phyloP scores from a whole-genome alignment of 2,329 filamentous ascomycete genomes.

The Coleophoma eucalyptorum region DNA sequence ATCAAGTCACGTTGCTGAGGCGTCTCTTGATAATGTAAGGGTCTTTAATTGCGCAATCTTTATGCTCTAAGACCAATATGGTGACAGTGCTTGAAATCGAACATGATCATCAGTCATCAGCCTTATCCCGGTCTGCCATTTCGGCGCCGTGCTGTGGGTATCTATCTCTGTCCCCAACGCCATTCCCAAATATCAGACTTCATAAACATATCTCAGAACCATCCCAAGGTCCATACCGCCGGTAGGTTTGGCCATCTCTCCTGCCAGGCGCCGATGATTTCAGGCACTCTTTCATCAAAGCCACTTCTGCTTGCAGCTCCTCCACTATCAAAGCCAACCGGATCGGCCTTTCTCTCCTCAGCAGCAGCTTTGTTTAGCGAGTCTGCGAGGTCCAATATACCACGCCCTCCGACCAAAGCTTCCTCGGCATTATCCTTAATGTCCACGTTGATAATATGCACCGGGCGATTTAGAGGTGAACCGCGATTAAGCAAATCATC shows the following conservation, averaged over 20 bases:
- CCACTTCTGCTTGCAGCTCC: slow-evolving; percentile 63
- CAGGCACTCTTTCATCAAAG: slow-evolving; percentile 91
- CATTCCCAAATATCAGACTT: neutral
- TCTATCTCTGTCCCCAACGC: slow-evolving; percentile 13
- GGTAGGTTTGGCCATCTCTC: slow-evolving; percentile 90
- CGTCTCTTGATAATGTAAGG: no score
- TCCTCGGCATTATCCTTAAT: slow-evolving; percentile 99
- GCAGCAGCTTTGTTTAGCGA: slow-evolving; percentile 75
- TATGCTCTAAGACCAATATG: no score
- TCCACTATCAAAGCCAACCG: slow-evolving; percentile 65
- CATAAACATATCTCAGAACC: slow-evolving; percentile 59
- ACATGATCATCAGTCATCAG: neutral
- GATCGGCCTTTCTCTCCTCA: slow-evolving; percentile 66
- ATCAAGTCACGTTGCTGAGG: no score
- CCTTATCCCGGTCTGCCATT: neutral
- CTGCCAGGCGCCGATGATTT: slow-evolving; percentile 90
- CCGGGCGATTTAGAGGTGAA: slow-evolving; percentile 81
- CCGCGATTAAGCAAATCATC: slow-evolving; percentile 89
- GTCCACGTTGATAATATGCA: slow-evolving; percentile 97
- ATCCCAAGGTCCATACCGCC: slow-evolving; percentile 89
- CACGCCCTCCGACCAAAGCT: slow-evolving; percentile 82
- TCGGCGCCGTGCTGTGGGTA: slow-evolving; percentile 12
- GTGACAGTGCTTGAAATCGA: no score
- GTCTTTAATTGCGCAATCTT: no score
- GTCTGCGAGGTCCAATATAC: slow-evolving; percentile 87